Percentiles rank a stretch among this genome's conserved stretches.
These are phyloP conservation scores for Pseudofabraea citricarpa DNA, from an alignment of 2,329 filamentous ascomycete species.

Conservation along the genomic window DNA sequence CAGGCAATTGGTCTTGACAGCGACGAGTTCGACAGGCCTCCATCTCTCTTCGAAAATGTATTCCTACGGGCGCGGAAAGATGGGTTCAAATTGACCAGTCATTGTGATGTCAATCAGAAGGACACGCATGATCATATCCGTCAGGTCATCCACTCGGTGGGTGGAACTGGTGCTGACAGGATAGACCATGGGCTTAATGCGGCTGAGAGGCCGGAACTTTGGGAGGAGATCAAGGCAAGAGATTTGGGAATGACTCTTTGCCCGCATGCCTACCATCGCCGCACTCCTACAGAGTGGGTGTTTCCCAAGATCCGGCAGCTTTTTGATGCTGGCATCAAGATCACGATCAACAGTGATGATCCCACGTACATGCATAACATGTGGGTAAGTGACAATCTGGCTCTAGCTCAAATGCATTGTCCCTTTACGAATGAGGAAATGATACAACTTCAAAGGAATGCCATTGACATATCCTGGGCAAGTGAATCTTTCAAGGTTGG, in stretches of 20 bases:
- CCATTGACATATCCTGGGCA: slow-evolving; percentile 43
- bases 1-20: slow-evolving; percentile 62
- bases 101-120: slow-evolving; percentile 62
- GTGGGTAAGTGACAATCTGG: slow-evolving; percentile 43
- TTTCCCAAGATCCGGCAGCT: slow-evolving; percentile 37
- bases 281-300: slow-evolving; percentile 31
- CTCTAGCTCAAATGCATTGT: slow-evolving; percentile 37
- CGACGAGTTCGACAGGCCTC: slow-evolving; percentile 49
- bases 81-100: slow-evolving; percentile 58
- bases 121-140: slow-evolving; percentile 61
- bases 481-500: slow-evolving; percentile 30
- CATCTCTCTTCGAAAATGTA: slow-evolving; percentile 53
- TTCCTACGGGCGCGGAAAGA: slow-evolving; percentile 48
- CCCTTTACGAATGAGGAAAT: slow-evolving; percentile 36
- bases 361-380: slow-evolving; percentile 43
- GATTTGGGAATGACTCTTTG: slow-evolving; percentile 65
- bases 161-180: slow-evolving; percentile 53
- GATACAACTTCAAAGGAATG: slow-evolving; percentile 34
- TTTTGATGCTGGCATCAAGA: slow-evolving; percentile 35
- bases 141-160: slow-evolving; percentile 40
- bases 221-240: slow-evolving; percentile 26
- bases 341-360: slow-evolving; percentile 40
- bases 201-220: slow-evolving; percentile 53
- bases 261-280: slow-evolving; percentile 64
- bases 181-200: slow-evolving; percentile 67